Evolutionary conservation across 1,284 basidiomycete species (phyloP).

Genomic region (Naganishia liquefaciens): DNA sequence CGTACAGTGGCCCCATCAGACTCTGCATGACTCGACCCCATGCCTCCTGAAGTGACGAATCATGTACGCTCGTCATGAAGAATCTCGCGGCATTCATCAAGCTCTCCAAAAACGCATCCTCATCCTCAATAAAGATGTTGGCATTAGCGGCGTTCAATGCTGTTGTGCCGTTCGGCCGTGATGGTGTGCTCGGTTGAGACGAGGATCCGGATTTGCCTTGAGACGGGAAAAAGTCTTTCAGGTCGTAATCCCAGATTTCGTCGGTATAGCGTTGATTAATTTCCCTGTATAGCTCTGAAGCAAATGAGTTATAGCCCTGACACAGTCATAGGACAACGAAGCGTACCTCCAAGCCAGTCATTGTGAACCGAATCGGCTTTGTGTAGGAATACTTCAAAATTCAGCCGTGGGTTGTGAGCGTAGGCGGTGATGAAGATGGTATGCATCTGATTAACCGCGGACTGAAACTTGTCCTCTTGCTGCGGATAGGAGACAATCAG

Average conservation of each 20-base stretch:
- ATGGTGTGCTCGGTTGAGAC: constrained; percentile 14
- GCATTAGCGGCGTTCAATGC: constrained; percentile 15
- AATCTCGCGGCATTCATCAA: constrained; percentile 52
- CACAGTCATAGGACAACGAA: background rate
- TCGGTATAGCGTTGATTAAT: constrained; percentile 31
- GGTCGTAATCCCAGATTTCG: constrained; percentile 32
- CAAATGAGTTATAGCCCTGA: background rate
- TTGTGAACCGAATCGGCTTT: constrained; percentile 91
- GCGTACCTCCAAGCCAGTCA: constrained; percentile 71
- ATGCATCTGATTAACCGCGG: constrained; percentile 75
- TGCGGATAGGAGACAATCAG: background rate
- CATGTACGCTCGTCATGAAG: constrained; percentile 60
- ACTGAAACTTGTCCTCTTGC: constrained; percentile 57
- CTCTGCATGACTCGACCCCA: constrained; percentile 58
- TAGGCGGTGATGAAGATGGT: constrained; percentile 73
- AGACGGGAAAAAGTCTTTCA: constrained; percentile 25
- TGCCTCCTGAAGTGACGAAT: constrained; percentile 59
- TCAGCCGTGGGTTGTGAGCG: constrained; percentile 72
- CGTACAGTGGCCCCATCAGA: constrained; percentile 54
- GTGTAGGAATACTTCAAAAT: constrained; percentile 92
- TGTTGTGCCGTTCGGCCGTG: constrained; percentile 9
- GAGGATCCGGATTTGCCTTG: constrained; percentile 5
- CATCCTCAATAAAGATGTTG: constrained; percentile 36
- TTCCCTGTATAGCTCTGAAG: constrained; percentile 27
- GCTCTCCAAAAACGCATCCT: constrained; percentile 45